These are phyloP conservation scores for Boletus subluridellus DNA, from an alignment of 1,284 basidiomycete genomes.

Conservation along the genomic window DNA sequence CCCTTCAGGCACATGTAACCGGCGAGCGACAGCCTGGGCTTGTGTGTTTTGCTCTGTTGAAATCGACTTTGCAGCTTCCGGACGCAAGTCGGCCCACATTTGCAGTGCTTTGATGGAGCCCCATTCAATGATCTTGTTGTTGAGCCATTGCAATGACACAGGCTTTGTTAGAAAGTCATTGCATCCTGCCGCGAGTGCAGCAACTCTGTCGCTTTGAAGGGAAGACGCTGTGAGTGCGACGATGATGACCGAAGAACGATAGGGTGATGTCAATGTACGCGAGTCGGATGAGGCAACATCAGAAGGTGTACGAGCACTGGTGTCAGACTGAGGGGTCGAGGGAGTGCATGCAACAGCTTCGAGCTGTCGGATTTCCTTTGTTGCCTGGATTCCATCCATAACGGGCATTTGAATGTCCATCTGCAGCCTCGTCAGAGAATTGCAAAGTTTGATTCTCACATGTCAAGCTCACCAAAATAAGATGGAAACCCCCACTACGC, in stretches of 20 bases:
- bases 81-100: constrained; percentile 80
- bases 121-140: constrained; percentile 99
- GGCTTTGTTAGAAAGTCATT: constrained; percentile 99
- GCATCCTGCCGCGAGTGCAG: constrained; percentile 94
- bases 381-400: constrained; percentile 97
- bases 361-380: constrained; percentile 89
- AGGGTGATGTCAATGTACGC: constrained; percentile 57
- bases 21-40: constrained; percentile 63
- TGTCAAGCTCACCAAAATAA: constrained; percentile 74
- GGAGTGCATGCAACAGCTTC: constrained; percentile 81
- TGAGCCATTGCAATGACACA: constrained; percentile 91
- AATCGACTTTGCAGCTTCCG: constrained; percentile 54
- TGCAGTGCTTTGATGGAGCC: constrained; percentile 84
- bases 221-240: constrained; percentile 96
- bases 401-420: constrained; percentile 99
- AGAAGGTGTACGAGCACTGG: constrained; percentile 47
- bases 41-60: constrained; percentile 59
- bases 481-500: constrained; percentile 90
- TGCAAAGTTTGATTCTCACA: neutral
- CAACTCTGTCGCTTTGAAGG: constrained; percentile 88
- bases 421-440: constrained; percentile 40
- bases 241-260: constrained; percentile 95
- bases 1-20: constrained; percentile 62
- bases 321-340: constrained; percentile 59
- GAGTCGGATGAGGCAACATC: constrained; percentile 45